phyloP scores from a whole-genome alignment of 257 asterid genomes.

The Paraleonurus japonicus region DNA sequence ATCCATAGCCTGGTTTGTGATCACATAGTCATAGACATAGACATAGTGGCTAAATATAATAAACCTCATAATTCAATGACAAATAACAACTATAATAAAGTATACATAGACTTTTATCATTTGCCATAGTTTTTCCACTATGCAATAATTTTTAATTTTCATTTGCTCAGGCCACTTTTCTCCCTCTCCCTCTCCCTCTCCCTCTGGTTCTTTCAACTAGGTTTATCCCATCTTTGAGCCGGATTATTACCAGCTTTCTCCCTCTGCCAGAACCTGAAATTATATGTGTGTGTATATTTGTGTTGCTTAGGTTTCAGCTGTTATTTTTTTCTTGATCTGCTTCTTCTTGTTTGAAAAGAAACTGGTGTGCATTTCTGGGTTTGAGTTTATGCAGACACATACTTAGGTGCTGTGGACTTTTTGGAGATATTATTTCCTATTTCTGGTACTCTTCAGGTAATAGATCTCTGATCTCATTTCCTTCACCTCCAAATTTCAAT shows the following conservation, averaged over 20 bases:
- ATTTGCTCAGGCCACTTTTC: constrained; percentile 1
- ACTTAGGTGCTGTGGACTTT: constrained; percentile 17
- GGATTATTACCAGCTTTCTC: constrained; percentile 18
- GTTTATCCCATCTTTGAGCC: constrained; percentile 25
- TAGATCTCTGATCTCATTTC: constrained; percentile 35
- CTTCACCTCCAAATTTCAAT: not conserved
- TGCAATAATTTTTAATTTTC: not conserved
- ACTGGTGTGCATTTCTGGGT: constrained; percentile 29
- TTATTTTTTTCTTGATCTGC: constrained; percentile 32
- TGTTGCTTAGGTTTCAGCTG: not conserved
- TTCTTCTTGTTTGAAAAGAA: constrained; percentile 6
- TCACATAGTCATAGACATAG: not conserved
- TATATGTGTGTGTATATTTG: not conserved
- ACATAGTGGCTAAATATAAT: constrained; percentile 27
- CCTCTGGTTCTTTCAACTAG: constrained; percentile 27
- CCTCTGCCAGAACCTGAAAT: constrained; percentile 8
- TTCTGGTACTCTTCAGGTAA: constrained; percentile 17
- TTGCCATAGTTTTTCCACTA: constrained; percentile 15
- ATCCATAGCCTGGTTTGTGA: not conserved
- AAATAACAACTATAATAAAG: not conserved
- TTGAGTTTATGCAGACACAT: constrained; percentile 3
- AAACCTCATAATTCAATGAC: constrained; percentile 16
- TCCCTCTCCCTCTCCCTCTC: constrained; percentile 13
- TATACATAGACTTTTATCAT: constrained; percentile 23
- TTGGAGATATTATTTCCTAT: not conserved